These are phyloP conservation scores for Mimosa bimucronata DNA, from an alignment of 306 rosid genomes.

Conservation along the genomic window DNA sequence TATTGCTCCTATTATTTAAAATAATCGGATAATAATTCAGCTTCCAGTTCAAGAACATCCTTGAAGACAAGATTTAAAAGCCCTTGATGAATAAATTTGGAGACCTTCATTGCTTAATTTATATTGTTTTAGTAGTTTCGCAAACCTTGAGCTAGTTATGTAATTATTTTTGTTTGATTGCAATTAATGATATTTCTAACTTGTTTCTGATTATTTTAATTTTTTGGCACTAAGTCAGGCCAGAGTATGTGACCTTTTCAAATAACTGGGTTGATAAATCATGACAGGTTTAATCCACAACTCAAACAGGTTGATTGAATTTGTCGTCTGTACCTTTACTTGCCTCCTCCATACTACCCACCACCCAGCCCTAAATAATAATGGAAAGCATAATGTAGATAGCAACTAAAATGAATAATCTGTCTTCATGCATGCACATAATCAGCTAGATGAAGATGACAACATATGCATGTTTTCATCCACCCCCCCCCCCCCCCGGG, in stretches of 20 bases:
- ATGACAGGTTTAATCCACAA: not conserved
- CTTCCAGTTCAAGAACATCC: no score
- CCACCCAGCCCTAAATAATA: not conserved
- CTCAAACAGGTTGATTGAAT: not conserved
- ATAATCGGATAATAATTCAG: no score
- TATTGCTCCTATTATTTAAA: no score
- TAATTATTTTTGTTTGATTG: not conserved
- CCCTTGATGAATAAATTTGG: not conserved
- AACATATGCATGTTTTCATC: not conserved
- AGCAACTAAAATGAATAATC: conserved; percentile 21
- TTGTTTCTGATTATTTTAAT: not conserved
- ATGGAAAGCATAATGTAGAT: conserved; percentile 3
- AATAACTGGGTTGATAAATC: not conserved
- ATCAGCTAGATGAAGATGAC: conserved; percentile 27
- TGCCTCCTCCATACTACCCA: not conserved
- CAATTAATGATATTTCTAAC: not conserved
- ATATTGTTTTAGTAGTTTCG: not conserved
- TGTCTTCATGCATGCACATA: conserved; percentile 12
- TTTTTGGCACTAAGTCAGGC: not conserved
- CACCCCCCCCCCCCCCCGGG: no score
- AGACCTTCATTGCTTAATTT: not conserved
- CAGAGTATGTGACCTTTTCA: not conserved
- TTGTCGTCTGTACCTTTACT: not conserved
- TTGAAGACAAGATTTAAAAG: not conserved
- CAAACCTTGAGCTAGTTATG: not conserved